These are phyloP conservation scores for Exophiala lecanii-corni DNA, from an alignment of 2,329 filamentous ascomycete genomes.

Conservation along the genomic window DNA sequence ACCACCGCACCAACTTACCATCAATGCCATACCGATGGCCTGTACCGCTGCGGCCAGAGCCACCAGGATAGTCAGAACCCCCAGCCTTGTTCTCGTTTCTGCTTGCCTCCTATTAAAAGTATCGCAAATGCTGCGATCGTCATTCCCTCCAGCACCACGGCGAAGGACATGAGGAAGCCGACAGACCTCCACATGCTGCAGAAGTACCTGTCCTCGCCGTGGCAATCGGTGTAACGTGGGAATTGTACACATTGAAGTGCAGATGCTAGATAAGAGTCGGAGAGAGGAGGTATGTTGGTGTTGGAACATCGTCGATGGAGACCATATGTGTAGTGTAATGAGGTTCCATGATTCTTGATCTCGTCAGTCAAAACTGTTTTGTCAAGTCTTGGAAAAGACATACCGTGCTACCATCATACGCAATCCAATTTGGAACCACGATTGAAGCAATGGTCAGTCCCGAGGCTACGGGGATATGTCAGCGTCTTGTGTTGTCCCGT, in stretches of 20 bases:
- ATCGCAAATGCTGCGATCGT: conserved; percentile 74
- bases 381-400: too few species aligned
- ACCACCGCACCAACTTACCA: conserved; percentile 56
- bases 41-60: conserved; percentile 63
- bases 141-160: conserved; percentile 75
- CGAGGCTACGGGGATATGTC: conserved; percentile 32
- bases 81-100: conserved; percentile 78
- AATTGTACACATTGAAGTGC: conserved; percentile 57
- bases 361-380: conserved; percentile 4
- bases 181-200: conserved; percentile 88
- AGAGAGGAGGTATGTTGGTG: conserved; percentile 18
- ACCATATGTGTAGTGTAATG: conserved; percentile 65
- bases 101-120: conserved; percentile 72
- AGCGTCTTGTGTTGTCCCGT: not conserved
- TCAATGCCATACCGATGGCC: conserved; percentile 71
- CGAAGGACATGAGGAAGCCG: conserved; percentile 82
- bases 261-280: conserved; percentile 56
- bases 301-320: conserved; percentile 68
- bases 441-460: conserved; percentile 44
- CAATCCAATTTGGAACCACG: conserved; percentile 45
- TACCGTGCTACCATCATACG: conserved; percentile 43
- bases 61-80: conserved; percentile 66
- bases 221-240: conserved; percentile 64
- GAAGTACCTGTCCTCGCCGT: conserved; percentile 65
- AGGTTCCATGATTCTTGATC: conserved; percentile 33